Evolutionary conservation across 192 early-diverging fungal species (phyloP), one percentile per base, ranked within the genome.

Genomic region (Umbelopsis sp.): DNA sequence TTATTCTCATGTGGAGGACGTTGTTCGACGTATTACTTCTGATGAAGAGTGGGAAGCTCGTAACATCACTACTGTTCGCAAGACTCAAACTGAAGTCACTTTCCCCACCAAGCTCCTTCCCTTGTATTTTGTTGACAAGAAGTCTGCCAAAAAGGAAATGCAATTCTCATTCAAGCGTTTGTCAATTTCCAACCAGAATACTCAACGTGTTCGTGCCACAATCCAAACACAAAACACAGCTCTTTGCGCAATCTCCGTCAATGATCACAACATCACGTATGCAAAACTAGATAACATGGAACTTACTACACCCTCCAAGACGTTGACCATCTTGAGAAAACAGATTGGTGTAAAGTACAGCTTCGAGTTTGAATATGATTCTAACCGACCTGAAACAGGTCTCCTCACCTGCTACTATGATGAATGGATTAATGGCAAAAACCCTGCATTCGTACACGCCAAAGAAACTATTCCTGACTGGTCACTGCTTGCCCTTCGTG

Each of bases 351-450:
- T 34, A 31, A 29, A 62, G 20, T 62, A 62, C 20, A n/a, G 29
- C 0, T 2, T 62, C 26, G 56, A 62, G 17, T 62, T 62, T n/a
- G 26, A 71, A 2, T 22, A 56, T 14, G 78, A 77, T 8, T 68
- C 75, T 34, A 70, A 77, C 3, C 70, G 71, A 10, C 34, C 77
- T n/a, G 21, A 77, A 3, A 56, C 72, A 25, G 78, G 72, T 5
- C 66, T 59, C 14, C 68, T 83, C 31, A 71, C 71, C n/a, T 86
- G 85, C 34, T 59, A 74, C 8, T 86, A 86, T 25, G 85, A 86
- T 68, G 85, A 86, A 45, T 86, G 85, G 85, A 76, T 75, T n/a
- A 52, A 74, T 8, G 77, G 75, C 0, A 73, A 79, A 53, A 75
- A 84, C n/a, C 85, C 82, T 44, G 85, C 85, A 2, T 86, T 82